Conservation (phyloP, 441 rosid species). For the Populus hybrid region DNA sequence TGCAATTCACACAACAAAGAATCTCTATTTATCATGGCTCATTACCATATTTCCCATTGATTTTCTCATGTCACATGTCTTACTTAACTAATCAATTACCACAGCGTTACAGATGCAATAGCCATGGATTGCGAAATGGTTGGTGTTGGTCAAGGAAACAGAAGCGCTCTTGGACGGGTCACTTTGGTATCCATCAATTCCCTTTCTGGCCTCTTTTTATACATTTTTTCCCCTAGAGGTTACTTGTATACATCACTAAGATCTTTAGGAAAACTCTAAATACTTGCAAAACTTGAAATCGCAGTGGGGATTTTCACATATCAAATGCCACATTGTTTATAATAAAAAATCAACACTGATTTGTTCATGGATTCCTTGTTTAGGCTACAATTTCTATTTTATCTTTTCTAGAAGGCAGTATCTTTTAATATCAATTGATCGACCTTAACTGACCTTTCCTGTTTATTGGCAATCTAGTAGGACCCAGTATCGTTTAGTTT, state of each 20-base stretch:
- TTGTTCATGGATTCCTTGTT: not conserved
- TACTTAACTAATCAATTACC: conserved; percentile 22
- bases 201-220: not conserved
- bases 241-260: not conserved
- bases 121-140: conserved; percentile 99
- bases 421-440: not conserved
- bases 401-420: not conserved
- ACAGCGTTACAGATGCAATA: conserved; percentile 79
- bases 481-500: not conserved
- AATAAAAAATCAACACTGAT: conserved; percentile 1
- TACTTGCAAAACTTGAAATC: not conserved
- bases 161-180: conserved; percentile 93
- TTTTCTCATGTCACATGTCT: not conserved
- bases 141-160: conserved; percentile 84
- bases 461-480: not conserved
- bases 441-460: not conserved
- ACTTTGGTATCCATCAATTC: conserved; percentile 56
- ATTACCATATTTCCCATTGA: not conserved
- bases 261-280: not conserved
- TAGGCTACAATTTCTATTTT: not conserved
- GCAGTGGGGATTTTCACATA: not conserved
- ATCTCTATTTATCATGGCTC: not conserved
- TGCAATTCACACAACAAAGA: not conserved
- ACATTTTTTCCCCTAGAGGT: not conserved
- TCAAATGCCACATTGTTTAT: not conserved